Conservation (phyloP, 176 grass and related monocot genomes). For the Juncus effusus region DNA sequence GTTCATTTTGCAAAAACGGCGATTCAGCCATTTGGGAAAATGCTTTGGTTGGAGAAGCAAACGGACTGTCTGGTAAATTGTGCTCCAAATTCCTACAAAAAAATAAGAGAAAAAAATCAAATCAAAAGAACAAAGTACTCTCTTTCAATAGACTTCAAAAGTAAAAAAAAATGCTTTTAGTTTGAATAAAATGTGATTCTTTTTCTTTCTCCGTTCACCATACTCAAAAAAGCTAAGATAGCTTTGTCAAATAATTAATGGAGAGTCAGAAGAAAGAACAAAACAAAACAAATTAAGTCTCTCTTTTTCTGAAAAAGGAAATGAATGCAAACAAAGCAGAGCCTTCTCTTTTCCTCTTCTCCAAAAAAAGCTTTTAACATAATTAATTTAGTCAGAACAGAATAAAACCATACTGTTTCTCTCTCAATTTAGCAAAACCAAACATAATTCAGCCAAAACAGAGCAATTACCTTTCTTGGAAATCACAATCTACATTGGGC, state of each 20-base stretch:
- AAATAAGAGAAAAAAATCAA: conserved; percentile 35
- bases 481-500: conserved; percentile 41
- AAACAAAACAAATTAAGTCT: conserved; percentile 8
- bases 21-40: conserved; percentile 25
- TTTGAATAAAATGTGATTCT: background rate
- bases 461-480: conserved; percentile 60
- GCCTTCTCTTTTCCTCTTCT: conserved; percentile 27
- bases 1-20: conserved; percentile 22
- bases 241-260: too few species aligned
- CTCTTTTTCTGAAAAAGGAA: conserved; percentile 39
- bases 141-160: conserved; percentile 8
- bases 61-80: conserved; percentile 72
- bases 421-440: conserved; percentile 16
- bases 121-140: conserved; percentile 19
- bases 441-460: conserved; percentile 12
- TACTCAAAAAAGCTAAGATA: conserved; percentile 14
- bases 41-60: conserved; percentile 66
- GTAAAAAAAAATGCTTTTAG: background rate
- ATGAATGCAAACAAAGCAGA: conserved; percentile 18
- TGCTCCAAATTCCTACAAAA: conserved; percentile 49
- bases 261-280: conserved; percentile 14
- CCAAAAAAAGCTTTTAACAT: conserved; percentile 27
- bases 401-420: conserved; percentile 11
- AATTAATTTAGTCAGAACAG: conserved; percentile 13
- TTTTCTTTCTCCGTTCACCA: conserved; percentile 8